Base-by-base conservation (phyloP, 1,139 yeast species). In the Geotrichum cucujoidarum region DNA sequence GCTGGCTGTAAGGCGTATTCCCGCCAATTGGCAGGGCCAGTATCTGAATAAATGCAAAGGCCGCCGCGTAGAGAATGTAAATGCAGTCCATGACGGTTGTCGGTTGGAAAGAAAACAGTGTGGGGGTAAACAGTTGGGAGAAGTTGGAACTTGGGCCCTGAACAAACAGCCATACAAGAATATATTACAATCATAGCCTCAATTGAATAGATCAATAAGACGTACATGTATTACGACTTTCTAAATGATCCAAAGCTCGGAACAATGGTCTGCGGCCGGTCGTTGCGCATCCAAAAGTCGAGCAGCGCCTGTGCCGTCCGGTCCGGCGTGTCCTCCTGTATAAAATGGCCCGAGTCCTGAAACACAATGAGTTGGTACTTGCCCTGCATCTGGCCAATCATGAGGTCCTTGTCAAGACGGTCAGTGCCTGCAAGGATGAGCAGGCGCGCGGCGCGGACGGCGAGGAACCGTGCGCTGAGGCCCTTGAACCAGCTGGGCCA, bases 341-440 rank as follows among this genome's bases (percentile, higher is more conserved):
- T 71, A 59, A 89, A 92, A 67, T 92, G 99, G 1, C 97, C 97
- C 1, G 90, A 73, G 33, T 79, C 82, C 60, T 78, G 81, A 64
- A 89, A 83, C 3, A 89, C 95, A 14, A 87, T 81, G 41, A 92
- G 73, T 65, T 92, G 98, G 64, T 84, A 92, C 61, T 86, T 88
- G 29, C 76, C 75, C 67, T 90, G 97, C 98, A 92, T 92, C 66
- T 94, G 98, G 0, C 97, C 98, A 49, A 92, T 82, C 63, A 89
- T 88, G 37, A 92, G 70, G 40, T 77, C 77, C 54, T 83, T 88
- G 65, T 94, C 98, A 25, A 94, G 71, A 8, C 87, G 79, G 60
- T 92, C 97, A 50, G 90, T 86, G 3, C 95, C 95, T 0, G 97
- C 95, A n/a, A 92, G 67, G 1, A 92, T 74, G 40, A 92, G 72